Base-by-base conservation (phyloP, 345 rosid genomes). In the Camelina sativa region DNA sequence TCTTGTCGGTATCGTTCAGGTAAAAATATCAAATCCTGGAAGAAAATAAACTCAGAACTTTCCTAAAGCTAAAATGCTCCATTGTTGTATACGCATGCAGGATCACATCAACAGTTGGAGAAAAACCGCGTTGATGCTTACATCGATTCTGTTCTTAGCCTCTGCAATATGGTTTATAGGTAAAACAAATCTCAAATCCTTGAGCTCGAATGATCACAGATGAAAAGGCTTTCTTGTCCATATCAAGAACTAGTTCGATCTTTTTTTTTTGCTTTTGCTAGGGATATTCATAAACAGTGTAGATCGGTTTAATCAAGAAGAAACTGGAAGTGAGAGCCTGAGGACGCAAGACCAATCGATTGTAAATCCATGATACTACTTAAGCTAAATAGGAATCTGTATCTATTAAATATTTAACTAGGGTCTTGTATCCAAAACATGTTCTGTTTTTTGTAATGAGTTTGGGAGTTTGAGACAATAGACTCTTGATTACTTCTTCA, bases 1-100 rank as follows among this genome's bases (percentile, higher is more conserved):
- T 40, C 92, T 95, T 76, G 97, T 92, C 58, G 99, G 99, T 51
- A 85, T 87, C 30, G 83, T 95, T 69, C 89, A 95, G 97, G 98
- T 74, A 57, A 58, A 58, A 25, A 4, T 16, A 41, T 5, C 84
- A 16, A 15, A 22, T 6, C 15, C 47, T 30, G 13, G 38, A 30
- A 44, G 4, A 55, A n/a, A 12, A 43, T 2, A 38, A 11, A 7
- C 1, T 19, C 44, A 30, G 7, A 53, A 34, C 56, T 11, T 6
- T 8, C 15, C 10, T 7, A 16, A 56, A 11, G 11, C 72, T 3
- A 5, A 74, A 64, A 46, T 74, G 66, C 16, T 65, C 28, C 59
- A 35, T 30, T 55, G 34, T 68, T 38, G 63, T 65, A 7, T 62
- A 3, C 9, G 16, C 86, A 91, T 91, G 96, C 86, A 91, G 92